phyloP scores from a whole-genome alignment of 2,329 filamentous ascomycete species.

The Aspergillus bombycis region DNA sequence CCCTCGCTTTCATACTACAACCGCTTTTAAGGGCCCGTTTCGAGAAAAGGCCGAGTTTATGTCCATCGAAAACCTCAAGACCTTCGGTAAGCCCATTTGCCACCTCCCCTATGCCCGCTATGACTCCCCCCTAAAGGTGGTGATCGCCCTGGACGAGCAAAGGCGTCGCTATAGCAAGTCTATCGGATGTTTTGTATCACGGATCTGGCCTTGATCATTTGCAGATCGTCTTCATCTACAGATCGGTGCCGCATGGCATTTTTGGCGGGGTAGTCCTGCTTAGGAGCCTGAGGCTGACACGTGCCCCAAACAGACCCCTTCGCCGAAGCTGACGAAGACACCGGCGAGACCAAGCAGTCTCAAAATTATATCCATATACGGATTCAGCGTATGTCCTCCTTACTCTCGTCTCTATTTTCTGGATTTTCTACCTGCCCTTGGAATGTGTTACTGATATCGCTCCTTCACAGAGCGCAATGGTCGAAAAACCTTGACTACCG shows the following conservation, averaged over 20 bases:
- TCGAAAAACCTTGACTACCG: slow-evolving; percentile 99
- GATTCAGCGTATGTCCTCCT: slow-evolving; percentile 82
- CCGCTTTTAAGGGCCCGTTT: slow-evolving; percentile 48
- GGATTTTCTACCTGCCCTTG: slow-evolving; percentile 2
- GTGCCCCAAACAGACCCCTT: slow-evolving; percentile 78
- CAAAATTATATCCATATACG: slow-evolving; percentile 99
- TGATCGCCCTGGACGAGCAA: not conserved
- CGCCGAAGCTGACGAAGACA: slow-evolving; percentile 99
- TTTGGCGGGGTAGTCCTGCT: slow-evolving; percentile 42
- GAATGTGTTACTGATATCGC: slow-evolving; percentile 24
- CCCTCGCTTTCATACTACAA: slow-evolving; percentile 32
- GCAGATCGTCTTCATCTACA: not conserved
- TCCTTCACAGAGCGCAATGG: slow-evolving; percentile 87
- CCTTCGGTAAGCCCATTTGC: slow-evolving; percentile 71
- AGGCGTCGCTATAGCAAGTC: not conserved
- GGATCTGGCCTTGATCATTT: not conserved
- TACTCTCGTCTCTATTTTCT: slow-evolving; percentile 1
- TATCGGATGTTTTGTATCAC: not conserved
- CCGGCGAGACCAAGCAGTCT: slow-evolving; percentile 90
- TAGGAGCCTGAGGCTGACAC: slow-evolving; percentile 37
- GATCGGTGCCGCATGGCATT: slow-evolving; percentile 12
- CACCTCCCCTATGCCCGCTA: slow-evolving; percentile 25
- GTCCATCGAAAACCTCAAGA: slow-evolving; percentile 99
- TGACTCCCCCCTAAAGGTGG: slow-evolving; percentile 1
- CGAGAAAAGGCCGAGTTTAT: slow-evolving; percentile 83